A percentile compares a stretch with the other conserved stretches of the same genome.
phyloP scores from a whole-genome alignment of 345 rosid genomes.

The Linum tenue region DNA sequence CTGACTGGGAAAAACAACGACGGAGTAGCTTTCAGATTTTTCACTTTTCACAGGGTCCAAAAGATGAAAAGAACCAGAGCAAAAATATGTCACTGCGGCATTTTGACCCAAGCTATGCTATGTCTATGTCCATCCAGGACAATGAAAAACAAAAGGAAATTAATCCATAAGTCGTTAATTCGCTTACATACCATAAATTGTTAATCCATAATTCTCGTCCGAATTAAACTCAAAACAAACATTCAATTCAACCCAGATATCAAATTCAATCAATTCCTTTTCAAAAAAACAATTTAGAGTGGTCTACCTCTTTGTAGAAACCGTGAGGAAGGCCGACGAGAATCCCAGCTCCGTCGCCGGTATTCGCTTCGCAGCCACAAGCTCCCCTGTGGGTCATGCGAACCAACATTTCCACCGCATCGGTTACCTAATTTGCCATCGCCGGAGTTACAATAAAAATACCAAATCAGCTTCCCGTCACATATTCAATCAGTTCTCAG shows the following conservation, averaged over 20 bases:
- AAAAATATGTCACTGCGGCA: not conserved
- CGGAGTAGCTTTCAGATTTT: not conserved
- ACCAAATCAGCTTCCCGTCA: not conserved
- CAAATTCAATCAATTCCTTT: not conserved
- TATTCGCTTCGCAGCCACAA: conserved; percentile 94
- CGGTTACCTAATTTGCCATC: conserved; percentile 44
- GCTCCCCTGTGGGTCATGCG: conserved; percentile 98
- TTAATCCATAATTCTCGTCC: not conserved
- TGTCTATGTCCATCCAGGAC: too few relatives aligned
- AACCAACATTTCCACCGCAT: conserved; percentile 90
- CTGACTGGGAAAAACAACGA: not conserved
- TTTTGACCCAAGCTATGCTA: not conserved
- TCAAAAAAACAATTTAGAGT: too few relatives aligned
- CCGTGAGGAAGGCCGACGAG: conserved; percentile 82
- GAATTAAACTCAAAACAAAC: not conserved
- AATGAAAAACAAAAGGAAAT: not conserved
- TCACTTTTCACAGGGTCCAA: not conserved
- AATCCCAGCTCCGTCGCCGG: conserved; percentile 99
- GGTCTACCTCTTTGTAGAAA: conserved; percentile 58
- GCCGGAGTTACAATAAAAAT: too few relatives aligned
- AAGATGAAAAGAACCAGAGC: not conserved
- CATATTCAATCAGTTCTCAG: not conserved
- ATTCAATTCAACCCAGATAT: not conserved
- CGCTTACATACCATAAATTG: not conserved
- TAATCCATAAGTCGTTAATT: too few relatives aligned